Percentiles rank a stretch among this genome's conserved stretches.
Conservation (phyloP, 192 early-diverging fungal genomes). For the Coemansia sp. region DNA sequence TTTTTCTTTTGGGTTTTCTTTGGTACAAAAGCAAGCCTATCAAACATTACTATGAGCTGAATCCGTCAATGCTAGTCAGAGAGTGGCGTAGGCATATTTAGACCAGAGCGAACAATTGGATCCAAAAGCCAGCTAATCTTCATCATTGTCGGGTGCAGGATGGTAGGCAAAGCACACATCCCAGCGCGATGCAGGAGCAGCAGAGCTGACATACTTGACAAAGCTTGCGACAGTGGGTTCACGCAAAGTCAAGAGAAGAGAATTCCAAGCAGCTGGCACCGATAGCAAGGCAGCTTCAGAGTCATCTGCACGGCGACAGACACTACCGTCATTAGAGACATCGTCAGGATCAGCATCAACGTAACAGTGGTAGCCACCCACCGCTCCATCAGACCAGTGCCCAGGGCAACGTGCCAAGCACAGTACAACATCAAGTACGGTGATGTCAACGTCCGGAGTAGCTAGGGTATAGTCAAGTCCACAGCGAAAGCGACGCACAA, state of each 20-base stretch:
- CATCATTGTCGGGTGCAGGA: too few relatives aligned
- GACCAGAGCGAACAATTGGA: too few relatives aligned
- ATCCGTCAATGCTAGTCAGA: not conserved
- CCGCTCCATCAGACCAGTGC: constrained; percentile 60
- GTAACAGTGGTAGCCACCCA: constrained; percentile 79
- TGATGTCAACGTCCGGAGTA: constrained; percentile 53
- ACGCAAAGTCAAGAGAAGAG: constrained; percentile 64
- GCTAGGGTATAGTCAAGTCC: constrained; percentile 83
- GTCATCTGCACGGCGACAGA: constrained; percentile 60
- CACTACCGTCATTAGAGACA: constrained; percentile 60
- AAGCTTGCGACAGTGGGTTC: constrained; percentile 78
- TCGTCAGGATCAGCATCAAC: constrained; percentile 69
- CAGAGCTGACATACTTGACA: constrained; percentile 79
- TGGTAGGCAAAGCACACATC: constrained; percentile 60
- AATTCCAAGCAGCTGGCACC: constrained; percentile 64
- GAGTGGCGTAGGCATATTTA: not conserved
- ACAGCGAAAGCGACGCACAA: constrained; percentile 71
- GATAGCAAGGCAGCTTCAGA: constrained; percentile 73
- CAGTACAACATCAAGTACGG: constrained; percentile 66
- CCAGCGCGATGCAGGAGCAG: constrained; percentile 72
- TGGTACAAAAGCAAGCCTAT: not conserved
- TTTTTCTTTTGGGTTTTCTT: not conserved
- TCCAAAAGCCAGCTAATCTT: too few relatives aligned
- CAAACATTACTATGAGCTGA: not conserved
- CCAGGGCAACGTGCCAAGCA: constrained; percentile 53